Conservation (phyloP, 2,329 filamentous ascomycete genomes). For the Raffaelea arxii region DNA sequence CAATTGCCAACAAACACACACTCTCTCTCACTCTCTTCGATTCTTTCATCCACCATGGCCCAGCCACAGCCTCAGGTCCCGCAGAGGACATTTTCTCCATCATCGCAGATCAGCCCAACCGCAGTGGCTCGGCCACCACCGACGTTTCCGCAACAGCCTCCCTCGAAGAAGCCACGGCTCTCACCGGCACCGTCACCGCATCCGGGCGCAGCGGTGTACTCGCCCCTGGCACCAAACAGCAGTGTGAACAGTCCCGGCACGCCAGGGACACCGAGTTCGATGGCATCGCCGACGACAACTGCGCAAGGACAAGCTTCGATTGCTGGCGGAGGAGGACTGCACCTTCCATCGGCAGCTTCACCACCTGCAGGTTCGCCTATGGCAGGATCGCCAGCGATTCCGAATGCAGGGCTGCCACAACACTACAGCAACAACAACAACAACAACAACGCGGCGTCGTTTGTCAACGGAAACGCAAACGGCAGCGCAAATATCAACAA, state of each 20-base stretch:
- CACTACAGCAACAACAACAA: background rate
- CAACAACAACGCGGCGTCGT: too few relatives aligned
- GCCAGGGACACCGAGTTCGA: slow-evolving; percentile 12
- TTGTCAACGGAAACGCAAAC: slow-evolving; percentile 1
- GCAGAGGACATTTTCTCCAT: slow-evolving; percentile 11
- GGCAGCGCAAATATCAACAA: too few relatives aligned
- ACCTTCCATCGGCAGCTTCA: slow-evolving; percentile 54
- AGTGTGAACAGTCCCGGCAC: slow-evolving; percentile 9
- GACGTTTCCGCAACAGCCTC: slow-evolving; percentile 15
- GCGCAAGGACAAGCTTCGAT: background rate
- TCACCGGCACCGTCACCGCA: slow-evolving; percentile 11
- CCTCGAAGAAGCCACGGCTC: slow-evolving; percentile 13
- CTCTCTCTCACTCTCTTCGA: too few relatives aligned
- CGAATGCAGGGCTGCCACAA: background rate
- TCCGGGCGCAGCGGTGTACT: slow-evolving; percentile 6
- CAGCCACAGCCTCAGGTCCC: slow-evolving; percentile 45
- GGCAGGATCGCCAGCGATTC: slow-evolving; percentile 3
- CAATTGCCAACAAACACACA: too few relatives aligned
- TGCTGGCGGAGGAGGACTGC: slow-evolving; percentile 13
- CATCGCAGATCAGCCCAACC: slow-evolving; percentile 14
- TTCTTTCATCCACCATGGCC: slow-evolving; percentile 49
- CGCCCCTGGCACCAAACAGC: slow-evolving; percentile 1
- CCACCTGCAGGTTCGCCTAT: slow-evolving; percentile 7
- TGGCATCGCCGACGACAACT: slow-evolving; percentile 10
- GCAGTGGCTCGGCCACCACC: slow-evolving; percentile 10